These are phyloP conservation scores for Fusarium ramigenum DNA, from an alignment of 2,329 filamentous ascomycete species.

Conservation along the genomic window DNA sequence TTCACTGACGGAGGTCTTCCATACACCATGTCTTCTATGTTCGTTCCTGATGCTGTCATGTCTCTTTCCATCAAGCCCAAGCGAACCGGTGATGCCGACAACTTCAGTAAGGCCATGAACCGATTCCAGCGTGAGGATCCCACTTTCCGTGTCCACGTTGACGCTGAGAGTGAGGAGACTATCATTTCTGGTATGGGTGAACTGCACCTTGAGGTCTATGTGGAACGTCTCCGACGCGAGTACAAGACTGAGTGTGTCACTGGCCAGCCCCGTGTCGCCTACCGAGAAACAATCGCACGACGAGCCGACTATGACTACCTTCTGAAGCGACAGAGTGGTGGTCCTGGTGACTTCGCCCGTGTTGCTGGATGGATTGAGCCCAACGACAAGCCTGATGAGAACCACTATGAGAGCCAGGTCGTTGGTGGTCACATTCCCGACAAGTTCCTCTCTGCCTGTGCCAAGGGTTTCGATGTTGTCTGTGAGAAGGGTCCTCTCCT, in stretches of 20 bases:
- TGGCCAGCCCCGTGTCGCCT: slow-evolving; percentile 96
- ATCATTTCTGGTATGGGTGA: slow-evolving; percentile 99
- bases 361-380: slow-evolving; percentile 94
- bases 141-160: slow-evolving; percentile 94
- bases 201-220: slow-evolving; percentile 94
- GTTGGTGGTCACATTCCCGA: slow-evolving; percentile 91
- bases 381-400: slow-evolving; percentile 74
- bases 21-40: slow-evolving; percentile 98
- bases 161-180: slow-evolving; percentile 91
- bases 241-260: slow-evolving; percentile 96
- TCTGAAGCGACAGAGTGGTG: slow-evolving; percentile 94
- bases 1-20: slow-evolving; percentile 94
- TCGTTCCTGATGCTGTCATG: slow-evolving; percentile 97
- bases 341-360: slow-evolving; percentile 93
- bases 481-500: slow-evolving; percentile 90
- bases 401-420: slow-evolving; percentile 88
- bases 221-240: slow-evolving; percentile 95
- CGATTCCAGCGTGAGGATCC: slow-evolving; percentile 98
- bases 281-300: slow-evolving; percentile 90
- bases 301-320: slow-evolving; percentile 89
- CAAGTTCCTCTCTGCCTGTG: slow-evolving; percentile 93
- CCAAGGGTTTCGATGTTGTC: slow-evolving; percentile 88
- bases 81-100: slow-evolving; percentile 87
- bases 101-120: slow-evolving; percentile 99
- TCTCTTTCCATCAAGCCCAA: slow-evolving; percentile 98